These are phyloP conservation scores for Diaporthe batatas DNA, from an alignment of 2,329 filamentous ascomycete genomes.

Conservation along the genomic window DNA sequence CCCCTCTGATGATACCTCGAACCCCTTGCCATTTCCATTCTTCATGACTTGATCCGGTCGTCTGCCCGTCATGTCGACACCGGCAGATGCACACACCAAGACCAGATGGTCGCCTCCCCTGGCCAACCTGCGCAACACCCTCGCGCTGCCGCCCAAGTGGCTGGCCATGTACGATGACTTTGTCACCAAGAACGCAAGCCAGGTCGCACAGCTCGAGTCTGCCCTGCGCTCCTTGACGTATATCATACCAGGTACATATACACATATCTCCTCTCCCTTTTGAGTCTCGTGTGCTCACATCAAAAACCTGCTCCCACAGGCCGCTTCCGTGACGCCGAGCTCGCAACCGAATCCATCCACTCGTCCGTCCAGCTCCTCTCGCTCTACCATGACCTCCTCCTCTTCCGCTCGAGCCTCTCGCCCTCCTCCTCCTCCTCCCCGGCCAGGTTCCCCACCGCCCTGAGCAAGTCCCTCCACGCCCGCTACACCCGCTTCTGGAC, in stretches of 20 bases:
- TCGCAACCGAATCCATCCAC: constrained; percentile 93
- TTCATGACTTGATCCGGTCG: constrained; percentile 31
- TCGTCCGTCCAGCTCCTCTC: constrained; percentile 91
- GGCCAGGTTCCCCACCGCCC: constrained; percentile 67
- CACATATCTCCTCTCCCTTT: neutral
- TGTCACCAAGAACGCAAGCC: constrained; percentile 93
- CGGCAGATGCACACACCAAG: constrained; percentile 40
- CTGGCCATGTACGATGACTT: constrained; percentile 85
- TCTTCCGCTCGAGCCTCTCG: constrained; percentile 65
- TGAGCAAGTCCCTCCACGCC: constrained; percentile 69
- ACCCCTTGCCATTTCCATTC: neutral
- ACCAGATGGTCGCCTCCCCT: constrained; percentile 42
- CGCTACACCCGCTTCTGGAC: constrained; percentile 79
- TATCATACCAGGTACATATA: constrained; percentile 82
- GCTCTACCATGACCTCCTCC: constrained; percentile 90
- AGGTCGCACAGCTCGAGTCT: constrained; percentile 95
- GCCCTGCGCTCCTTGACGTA: constrained; percentile 93
- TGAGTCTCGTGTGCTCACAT: neutral
- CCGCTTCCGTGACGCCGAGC: constrained; percentile 90
- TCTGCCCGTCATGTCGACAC: constrained; percentile 39
- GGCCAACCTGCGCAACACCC: constrained; percentile 56
- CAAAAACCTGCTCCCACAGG: constrained; percentile 58
- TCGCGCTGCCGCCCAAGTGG: constrained; percentile 75
- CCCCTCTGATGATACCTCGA: neutral
- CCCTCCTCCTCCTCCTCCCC: constrained; percentile 64